These are phyloP conservation scores for Ceratocystis cubensis DNA, from an alignment of 2,329 filamentous ascomycete species.

Conservation along the genomic window DNA sequence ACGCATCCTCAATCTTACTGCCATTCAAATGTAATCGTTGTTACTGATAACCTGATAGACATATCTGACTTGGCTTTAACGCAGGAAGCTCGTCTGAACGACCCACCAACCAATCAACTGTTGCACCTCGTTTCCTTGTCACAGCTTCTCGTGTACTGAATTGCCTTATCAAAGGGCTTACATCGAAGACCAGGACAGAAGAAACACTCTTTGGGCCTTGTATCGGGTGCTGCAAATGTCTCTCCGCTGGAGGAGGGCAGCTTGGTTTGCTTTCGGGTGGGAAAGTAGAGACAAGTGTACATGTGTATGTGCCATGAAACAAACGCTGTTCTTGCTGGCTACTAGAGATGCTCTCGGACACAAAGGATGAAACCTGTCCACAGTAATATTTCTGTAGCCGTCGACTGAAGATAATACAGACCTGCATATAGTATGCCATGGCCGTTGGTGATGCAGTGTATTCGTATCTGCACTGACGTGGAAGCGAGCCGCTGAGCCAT, in stretches of 20 bases:
- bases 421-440: too few relatives aligned
- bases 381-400: too few relatives aligned
- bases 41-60: not conserved
- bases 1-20: not conserved
- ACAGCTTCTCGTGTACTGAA: not conserved
- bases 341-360: not conserved
- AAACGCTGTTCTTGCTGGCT: not conserved
- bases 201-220: not conserved
- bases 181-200: not conserved
- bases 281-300: too few relatives aligned
- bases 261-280: too few relatives aligned
- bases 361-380: too few relatives aligned
- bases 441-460: too few relatives aligned
- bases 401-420: too few relatives aligned
- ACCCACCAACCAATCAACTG: not conserved
- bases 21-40: not conserved
- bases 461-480: too few relatives aligned
- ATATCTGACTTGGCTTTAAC: not conserved
- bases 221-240: not conserved
- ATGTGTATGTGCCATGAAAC: not conserved
- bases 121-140: too few relatives aligned
- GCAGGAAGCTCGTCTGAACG: not conserved
- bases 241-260: not conserved
- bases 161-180: not conserved
- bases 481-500: too few relatives aligned